A percentile compares a stretch with the other conserved stretches of the same genome.
Evolutionary conservation across 495 filamentous ascomycete genomes (phyloP).

Genomic region (Penicillium subrubescens): DNA sequence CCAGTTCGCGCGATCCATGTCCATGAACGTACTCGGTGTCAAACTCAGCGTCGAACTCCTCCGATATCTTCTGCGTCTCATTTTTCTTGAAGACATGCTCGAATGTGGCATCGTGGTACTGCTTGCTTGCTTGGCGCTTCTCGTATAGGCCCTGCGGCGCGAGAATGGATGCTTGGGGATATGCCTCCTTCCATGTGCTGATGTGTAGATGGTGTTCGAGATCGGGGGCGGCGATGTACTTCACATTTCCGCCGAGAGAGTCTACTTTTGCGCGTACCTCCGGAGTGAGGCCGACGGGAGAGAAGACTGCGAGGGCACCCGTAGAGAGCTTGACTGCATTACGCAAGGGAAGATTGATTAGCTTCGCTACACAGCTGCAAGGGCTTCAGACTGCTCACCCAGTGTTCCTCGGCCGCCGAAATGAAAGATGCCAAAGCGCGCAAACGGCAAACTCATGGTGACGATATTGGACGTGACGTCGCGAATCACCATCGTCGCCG

Average conservation of each 20-base stretch:
- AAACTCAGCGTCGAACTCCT: slow-evolving; percentile 86
- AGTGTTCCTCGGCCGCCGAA: slow-evolving; percentile 87
- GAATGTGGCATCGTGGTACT: slow-evolving; percentile 71
- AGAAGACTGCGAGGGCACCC: slow-evolving; percentile 86
- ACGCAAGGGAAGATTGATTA: slow-evolving; percentile 20
- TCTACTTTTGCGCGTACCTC: slow-evolving; percentile 70
- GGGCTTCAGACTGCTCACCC: slow-evolving; percentile 52
- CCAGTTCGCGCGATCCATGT: slow-evolving; percentile 84
- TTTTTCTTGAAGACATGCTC: slow-evolving; percentile 63
- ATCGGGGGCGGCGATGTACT: slow-evolving; percentile 84
- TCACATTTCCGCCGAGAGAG: slow-evolving; percentile 68
- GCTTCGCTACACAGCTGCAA: slow-evolving; percentile 1
- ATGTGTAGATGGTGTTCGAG: slow-evolving; percentile 93
- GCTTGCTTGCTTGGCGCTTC: slow-evolving; percentile 70
- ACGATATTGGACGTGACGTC: slow-evolving; percentile 76
- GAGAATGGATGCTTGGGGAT: slow-evolving; percentile 75
- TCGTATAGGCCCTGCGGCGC: slow-evolving; percentile 84
- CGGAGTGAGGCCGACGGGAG: slow-evolving; percentile 78
- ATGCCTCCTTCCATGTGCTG: slow-evolving; percentile 77
- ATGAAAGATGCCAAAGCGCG: slow-evolving; percentile 75
- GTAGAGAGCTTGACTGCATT: slow-evolving; percentile 69
- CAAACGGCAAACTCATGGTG: slow-evolving; percentile 83
- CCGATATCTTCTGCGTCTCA: slow-evolving; percentile 57
- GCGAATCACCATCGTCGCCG: slow-evolving; percentile 84
- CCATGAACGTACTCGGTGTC: slow-evolving; percentile 79